phyloP scores from a whole-genome alignment of 2,329 filamentous ascomycete genomes.

The Septoria linicola region DNA sequence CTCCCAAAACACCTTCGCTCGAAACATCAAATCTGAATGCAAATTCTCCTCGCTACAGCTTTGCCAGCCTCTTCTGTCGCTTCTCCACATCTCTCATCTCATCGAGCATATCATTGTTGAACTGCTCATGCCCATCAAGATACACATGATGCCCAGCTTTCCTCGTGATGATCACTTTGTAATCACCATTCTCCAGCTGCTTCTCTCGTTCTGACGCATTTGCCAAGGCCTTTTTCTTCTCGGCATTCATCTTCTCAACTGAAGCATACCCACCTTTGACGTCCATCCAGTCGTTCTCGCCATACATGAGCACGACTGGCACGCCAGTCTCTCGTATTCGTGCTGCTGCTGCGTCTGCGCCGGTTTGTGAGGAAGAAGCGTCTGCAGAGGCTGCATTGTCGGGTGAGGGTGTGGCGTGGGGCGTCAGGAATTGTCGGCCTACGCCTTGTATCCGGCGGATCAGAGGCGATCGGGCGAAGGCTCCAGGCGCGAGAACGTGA shows the following conservation, averaged over 20 bases:
- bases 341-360: slow-evolving; percentile 62
- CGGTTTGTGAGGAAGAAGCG: background rate
- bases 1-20: background rate
- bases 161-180: slow-evolving; percentile 76
- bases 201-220: slow-evolving; percentile 65
- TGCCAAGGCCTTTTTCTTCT: slow-evolving; percentile 59
- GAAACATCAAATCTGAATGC: background rate
- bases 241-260: slow-evolving; percentile 72
- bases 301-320: slow-evolving; percentile 87
- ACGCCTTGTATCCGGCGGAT: slow-evolving; percentile 85
- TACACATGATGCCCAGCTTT: slow-evolving; percentile 72
- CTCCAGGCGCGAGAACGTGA: slow-evolving; percentile 90
- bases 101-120: slow-evolving; percentile 62
- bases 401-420: slow-evolving; percentile 31
- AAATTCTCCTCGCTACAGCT: background rate
- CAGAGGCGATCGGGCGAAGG: slow-evolving; percentile 82
- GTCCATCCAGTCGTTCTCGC: slow-evolving; percentile 99
- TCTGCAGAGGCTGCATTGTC: slow-evolving; percentile 28
- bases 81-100: slow-evolving; percentile 65
- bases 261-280: slow-evolving; percentile 79
- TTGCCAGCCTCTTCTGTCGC: slow-evolving; percentile 36
- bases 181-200: slow-evolving; percentile 70
- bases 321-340: slow-evolving; percentile 64
- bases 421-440: slow-evolving; percentile 64
- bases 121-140: slow-evolving; percentile 67